phyloP scores from a whole-genome alignment of 1,284 basidiomycete species.

The Schizophyllum amplum region DNA sequence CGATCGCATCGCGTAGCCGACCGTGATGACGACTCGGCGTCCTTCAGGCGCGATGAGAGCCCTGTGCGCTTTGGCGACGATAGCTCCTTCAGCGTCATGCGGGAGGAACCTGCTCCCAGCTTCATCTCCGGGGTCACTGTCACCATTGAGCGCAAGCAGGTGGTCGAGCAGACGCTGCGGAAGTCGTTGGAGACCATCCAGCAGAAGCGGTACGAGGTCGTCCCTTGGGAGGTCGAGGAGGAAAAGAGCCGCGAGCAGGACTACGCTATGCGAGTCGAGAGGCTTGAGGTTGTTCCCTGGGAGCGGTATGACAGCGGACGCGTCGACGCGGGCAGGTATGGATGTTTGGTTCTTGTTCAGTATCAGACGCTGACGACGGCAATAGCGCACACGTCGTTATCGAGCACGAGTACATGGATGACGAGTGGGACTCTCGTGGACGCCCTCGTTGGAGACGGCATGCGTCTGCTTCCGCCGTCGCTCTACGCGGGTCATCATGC shows the following conservation, averaged over 20 bases:
- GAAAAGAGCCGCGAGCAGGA: neutral
- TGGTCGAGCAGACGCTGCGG: neutral
- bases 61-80: too few relatives aligned
- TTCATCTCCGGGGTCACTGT: neutral
- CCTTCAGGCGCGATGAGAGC: too few relatives aligned
- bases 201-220: neutral
- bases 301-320: neutral
- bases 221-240: neutral
- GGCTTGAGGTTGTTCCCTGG: neutral
- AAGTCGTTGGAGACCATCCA: neutral
- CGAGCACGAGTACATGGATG: neutral
- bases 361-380: too few relatives aligned
- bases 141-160: neutral
- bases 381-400: neutral
- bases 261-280: neutral
- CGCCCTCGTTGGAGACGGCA: neutral
- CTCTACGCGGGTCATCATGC: neutral
- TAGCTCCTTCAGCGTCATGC: neutral
- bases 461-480: neutral
- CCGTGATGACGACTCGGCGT: too few relatives aligned
- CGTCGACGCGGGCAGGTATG: too few relatives aligned
- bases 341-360: too few relatives aligned
- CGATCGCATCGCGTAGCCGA: too few relatives aligned
- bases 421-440: neutral
- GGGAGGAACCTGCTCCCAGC: neutral